A percentile compares a stretch with the other conserved stretches of the same genome.
phyloP scores from a whole-genome alignment of 306 rosid species.

The Inga laurina region DNA sequence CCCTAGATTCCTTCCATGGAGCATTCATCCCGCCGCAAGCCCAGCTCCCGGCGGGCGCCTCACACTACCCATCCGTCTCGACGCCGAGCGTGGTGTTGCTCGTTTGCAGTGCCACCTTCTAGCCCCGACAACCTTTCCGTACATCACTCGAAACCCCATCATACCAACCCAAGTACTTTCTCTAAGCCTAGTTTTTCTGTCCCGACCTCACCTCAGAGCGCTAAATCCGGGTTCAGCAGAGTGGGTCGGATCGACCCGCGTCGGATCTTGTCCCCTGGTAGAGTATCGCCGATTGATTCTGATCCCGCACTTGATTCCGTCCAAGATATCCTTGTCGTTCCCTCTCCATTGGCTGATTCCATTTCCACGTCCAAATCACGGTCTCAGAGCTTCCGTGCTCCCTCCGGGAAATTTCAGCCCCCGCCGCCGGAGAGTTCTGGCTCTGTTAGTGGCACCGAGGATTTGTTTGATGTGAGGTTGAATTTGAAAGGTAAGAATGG shows the following conservation, averaged over 20 bases:
- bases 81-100: conserved; percentile 85
- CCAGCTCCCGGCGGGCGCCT: neutral
- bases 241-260: conserved; percentile 82
- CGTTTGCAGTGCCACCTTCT: conserved; percentile 72
- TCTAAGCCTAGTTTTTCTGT: conserved; percentile 53
- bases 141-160: conserved; percentile 42
- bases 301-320: conserved; percentile 41
- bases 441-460: conserved; percentile 33
- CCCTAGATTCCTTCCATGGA: conserved; percentile 43
- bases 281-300: conserved; percentile 86
- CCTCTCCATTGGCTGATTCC: conserved; percentile 38
- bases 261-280: conserved; percentile 88
- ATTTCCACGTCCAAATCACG: conserved; percentile 37
- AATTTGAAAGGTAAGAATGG: conserved; percentile 84
- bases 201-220: conserved; percentile 72
- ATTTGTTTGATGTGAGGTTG: conserved; percentile 75
- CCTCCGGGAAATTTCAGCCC: conserved; percentile 27
- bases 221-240: conserved; percentile 63
- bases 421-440: conserved; percentile 12
- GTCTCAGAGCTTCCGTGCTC: conserved; percentile 61
- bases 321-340: conserved; percentile 35
- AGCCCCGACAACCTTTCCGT: conserved; percentile 68
- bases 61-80: conserved; percentile 15
- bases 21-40: conserved; percentile 40
- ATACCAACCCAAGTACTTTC: conserved; percentile 34